Base-by-base conservation (phyloP, 2,329 filamentous ascomycete species). In the Penicillium sp. region DNA sequence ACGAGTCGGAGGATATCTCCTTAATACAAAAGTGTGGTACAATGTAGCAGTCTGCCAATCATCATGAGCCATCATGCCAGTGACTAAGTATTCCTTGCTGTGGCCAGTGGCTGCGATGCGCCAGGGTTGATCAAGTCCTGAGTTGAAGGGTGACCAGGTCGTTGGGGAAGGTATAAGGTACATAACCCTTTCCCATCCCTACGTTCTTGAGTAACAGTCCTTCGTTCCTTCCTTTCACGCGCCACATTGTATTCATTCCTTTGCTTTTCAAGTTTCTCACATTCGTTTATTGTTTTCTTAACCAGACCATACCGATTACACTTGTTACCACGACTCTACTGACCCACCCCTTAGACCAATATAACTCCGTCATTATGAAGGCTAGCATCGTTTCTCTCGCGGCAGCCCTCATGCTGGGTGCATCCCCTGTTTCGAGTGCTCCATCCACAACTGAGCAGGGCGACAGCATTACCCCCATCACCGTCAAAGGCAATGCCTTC, bases 401-500 rank as follows among this genome's bases (percentile, higher is more conserved):
- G 55, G 42, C 51, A 18, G 70, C 77, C 54, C 73, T 80, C 62
- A 75, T 76, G 48, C 60, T 82, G 59, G 73, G 75, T 57, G 77
- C 77, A 35, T 72, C 79, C 40, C 75, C 75, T 51, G 75, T 74
- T 53, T 74, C 79, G 54, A 81, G 77, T 59, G 71, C 70, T 60
- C 75, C 61, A 70, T 73, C 66, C 61, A 64, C 37, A 29, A 27
- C 71, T 53, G 61, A 68, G 62, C 67, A 68, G 71, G 77, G 74
- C 73, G 76, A 62, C 63, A 78, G 75, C 6, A 67, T 85, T 35
- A 81, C 81, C n/a, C 72, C 81, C 18, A 77, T 87, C 66, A 82
- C 80, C 25, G 81, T 86, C 65, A 84, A 85, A 75, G 84, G 85
- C 70, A 86, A 87, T 71, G 82, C 85, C 55, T 88, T 88, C 78